Evolutionary conservation across 1,284 basidiomycete species (phyloP).

Genomic region (Tilletia indica): DNA sequence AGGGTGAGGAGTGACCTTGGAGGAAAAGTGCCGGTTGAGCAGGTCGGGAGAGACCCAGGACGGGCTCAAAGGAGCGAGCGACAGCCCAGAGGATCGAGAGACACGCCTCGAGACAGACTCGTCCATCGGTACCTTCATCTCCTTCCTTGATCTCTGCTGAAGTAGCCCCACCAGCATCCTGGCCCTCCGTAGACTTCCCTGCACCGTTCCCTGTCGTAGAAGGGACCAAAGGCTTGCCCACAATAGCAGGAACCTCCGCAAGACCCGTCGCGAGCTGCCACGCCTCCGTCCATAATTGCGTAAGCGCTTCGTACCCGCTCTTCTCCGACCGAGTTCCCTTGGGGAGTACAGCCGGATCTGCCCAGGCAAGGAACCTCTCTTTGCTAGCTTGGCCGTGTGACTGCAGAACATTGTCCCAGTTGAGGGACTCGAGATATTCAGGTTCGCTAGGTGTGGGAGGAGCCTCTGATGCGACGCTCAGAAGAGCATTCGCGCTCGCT

Average conservation of each 20-base stretch:
- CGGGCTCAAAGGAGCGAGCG: constrained; percentile 25
- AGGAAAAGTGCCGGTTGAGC: background rate
- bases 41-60: background rate
- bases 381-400: constrained; percentile 2
- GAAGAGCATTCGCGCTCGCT: background rate
- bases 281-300: background rate
- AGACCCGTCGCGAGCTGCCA: constrained; percentile 7
- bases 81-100: constrained; percentile 45
- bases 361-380: constrained; percentile 11
- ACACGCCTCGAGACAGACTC: constrained; percentile 41
- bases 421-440: background rate
- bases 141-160: constrained; percentile 31
- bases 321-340: background rate
- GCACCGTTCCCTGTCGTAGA: background rate
- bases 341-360: background rate
- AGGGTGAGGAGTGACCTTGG: background rate
- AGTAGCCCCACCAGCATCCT: constrained; percentile 21
- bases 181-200: background rate
- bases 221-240: background rate
- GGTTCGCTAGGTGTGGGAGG: constrained; percentile 10
- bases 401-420: background rate
- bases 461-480: constrained; percentile 3
- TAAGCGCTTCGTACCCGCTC: background rate
- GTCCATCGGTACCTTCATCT: constrained; percentile 30
- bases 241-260: constrained; percentile 2